A percentile compares a stretch with the other conserved stretches of the same genome.
phyloP scores from a whole-genome alignment of 2,329 filamentous ascomycete genomes.

The Plenodomus lindquistii region DNA sequence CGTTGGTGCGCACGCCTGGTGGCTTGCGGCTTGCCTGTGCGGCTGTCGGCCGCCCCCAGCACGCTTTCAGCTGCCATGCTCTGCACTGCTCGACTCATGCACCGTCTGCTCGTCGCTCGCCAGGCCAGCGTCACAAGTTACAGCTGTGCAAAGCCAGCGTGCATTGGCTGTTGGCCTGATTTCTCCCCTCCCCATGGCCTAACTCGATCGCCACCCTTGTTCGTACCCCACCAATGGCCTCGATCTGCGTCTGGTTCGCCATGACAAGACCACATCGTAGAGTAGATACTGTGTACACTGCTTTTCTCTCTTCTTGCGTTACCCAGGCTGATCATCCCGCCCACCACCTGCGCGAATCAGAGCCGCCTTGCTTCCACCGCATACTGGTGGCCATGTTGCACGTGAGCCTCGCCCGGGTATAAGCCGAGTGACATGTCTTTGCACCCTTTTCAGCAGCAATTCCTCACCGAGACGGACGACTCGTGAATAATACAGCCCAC shows the following conservation, averaged over 20 bases:
- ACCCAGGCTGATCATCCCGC: conserved; percentile 4
- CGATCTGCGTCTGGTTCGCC: conserved; percentile 2
- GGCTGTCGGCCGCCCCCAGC: conserved; percentile 10
- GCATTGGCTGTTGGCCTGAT: too few species aligned
- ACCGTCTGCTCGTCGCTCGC: background rate
- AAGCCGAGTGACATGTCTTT: conserved; percentile 11
- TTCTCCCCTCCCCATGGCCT: background rate
- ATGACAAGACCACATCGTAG: background rate
- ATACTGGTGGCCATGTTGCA: conserved; percentile 11
- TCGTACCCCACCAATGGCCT: conserved; percentile 6
- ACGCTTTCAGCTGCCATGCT: conserved; percentile 3
- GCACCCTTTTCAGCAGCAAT: background rate
- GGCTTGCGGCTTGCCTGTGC: background rate
- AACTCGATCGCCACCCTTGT: background rate
- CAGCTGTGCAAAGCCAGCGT: too few species aligned
- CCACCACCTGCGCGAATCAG: conserved; percentile 4
- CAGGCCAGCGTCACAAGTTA: too few species aligned
- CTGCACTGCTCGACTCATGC: too few species aligned
- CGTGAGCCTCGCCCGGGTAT: conserved; percentile 17
- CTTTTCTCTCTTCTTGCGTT: background rate
- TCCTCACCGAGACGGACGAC: background rate
- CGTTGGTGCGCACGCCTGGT: background rate
- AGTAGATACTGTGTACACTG: too few species aligned
- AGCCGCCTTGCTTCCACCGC: conserved; percentile 12
- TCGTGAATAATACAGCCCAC: conserved; percentile 9